A percentile compares a stretch with the other conserved stretches of the same genome.
These are phyloP conservation scores for Monosporascus sp. DNA, from an alignment of 2,329 filamentous ascomycete genomes.

Conservation along the genomic window DNA sequence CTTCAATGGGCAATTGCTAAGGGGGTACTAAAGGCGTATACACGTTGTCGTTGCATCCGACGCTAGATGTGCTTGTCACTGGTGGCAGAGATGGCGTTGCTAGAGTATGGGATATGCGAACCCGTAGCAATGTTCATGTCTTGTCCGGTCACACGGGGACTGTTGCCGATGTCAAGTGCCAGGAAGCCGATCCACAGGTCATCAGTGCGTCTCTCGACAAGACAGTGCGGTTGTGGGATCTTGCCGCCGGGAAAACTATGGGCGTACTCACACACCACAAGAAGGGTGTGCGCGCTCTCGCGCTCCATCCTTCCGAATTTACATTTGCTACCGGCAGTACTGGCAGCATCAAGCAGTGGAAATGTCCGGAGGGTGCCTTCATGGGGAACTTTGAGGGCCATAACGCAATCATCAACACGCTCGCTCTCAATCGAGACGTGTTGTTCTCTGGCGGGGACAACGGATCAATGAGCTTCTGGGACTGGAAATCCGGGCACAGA, in stretches of 20 bases:
- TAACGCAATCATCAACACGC: conserved; percentile 91
- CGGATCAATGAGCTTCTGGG: conserved; percentile 95
- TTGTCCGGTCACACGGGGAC: conserved; percentile 86
- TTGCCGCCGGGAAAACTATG: conserved; percentile 94
- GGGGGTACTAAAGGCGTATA: conserved; percentile 58
- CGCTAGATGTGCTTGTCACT: conserved; percentile 88
- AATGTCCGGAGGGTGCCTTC: conserved; percentile 93
- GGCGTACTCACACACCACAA: conserved; percentile 97
- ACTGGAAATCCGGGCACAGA: conserved; percentile 93
- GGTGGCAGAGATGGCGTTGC: conserved; percentile 92
- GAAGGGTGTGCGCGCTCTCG: conserved; percentile 83
- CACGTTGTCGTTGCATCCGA: conserved; percentile 86
- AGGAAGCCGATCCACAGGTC: conserved; percentile 94
- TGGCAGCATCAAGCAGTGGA: conserved; percentile 97
- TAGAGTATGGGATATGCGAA: conserved; percentile 97
- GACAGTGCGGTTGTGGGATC: conserved; percentile 88
- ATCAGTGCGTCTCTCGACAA: conserved; percentile 90
- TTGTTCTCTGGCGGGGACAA: conserved; percentile 94
- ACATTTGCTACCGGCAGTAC: conserved; percentile 93
- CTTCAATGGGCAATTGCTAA: neutral
- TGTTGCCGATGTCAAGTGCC: conserved; percentile 81
- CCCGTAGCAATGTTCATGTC: conserved; percentile 91
- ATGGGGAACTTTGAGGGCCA: conserved; percentile 99
- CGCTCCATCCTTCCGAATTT: conserved; percentile 85
- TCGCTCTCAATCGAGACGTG: conserved; percentile 90